A percentile compares a stretch with the other conserved stretches of the same genome.
phyloP scores from a whole-genome alignment of 139 green algal genomes.

The Chlorella sp. region DNA sequence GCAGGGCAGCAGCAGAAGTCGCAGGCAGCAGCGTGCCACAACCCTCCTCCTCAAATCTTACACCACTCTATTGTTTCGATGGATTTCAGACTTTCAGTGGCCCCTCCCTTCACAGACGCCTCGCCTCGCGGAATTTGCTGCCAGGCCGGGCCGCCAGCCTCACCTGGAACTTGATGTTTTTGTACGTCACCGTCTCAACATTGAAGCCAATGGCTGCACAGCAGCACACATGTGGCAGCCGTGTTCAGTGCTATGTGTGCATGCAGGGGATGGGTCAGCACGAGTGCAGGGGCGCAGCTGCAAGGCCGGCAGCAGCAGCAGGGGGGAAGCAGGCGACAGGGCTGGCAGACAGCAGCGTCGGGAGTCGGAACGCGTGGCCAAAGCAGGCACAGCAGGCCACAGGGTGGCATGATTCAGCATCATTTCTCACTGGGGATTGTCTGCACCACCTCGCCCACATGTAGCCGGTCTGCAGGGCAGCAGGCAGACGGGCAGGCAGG shows the following conservation, averaged over 20 bases:
- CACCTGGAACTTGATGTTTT: slow-evolving; percentile 99
- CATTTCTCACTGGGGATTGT: slow-evolving; percentile 95
- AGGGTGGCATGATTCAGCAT: not conserved
- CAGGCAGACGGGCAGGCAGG: not conserved
- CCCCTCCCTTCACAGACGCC: too few species aligned
- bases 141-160: not conserved
- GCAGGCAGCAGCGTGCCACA: not conserved
- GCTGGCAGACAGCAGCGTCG: not conserved
- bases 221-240: not conserved
- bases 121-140: too few species aligned
- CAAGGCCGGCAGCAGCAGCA: not conserved
- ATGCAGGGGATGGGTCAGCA: too few species aligned
- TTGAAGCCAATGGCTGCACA: slow-evolving; percentile 98
- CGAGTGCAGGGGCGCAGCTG: too few species aligned
- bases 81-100: too few species aligned
- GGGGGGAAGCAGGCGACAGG: not conserved
- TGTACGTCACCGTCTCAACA: slow-evolving; percentile 99
- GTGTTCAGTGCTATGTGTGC: too few species aligned
- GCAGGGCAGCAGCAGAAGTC: too few species aligned
- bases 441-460: slow-evolving; percentile 98
- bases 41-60: too few species aligned
- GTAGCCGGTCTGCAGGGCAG: slow-evolving; percentile 82
- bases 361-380: too few species aligned
- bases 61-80: too few species aligned
- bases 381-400: not conserved